Conservation (phyloP, 2,329 filamentous ascomycete genomes). For the Aspergillus fructus region DNA sequence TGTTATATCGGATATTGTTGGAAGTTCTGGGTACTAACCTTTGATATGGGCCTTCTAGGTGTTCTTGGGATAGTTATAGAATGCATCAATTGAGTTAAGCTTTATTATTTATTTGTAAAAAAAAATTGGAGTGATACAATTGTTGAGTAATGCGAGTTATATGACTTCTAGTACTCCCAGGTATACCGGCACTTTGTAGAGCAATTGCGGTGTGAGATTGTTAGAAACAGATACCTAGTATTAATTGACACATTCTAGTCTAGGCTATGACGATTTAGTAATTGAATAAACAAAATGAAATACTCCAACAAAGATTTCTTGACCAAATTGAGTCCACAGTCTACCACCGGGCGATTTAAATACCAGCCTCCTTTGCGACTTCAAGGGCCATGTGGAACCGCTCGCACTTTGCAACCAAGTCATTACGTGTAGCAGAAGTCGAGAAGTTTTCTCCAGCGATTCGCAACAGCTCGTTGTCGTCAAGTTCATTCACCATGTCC, state of each 20-base stretch:
- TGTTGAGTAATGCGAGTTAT: no score
- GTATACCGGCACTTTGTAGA: no score
- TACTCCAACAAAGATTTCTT: no score
- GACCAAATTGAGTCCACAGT: background rate
- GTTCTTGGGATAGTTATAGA: background rate
- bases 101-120: no score
- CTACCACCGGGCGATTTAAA: background rate
- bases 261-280: background rate
- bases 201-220: no score
- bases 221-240: no score
- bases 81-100: no score
- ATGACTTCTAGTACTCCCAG: no score
- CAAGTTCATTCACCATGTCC: conserved; percentile 51
- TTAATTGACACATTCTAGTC: background rate
- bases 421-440: conserved; percentile 43
- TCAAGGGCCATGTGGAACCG: conserved; percentile 36
- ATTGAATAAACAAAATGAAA: background rate
- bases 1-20: background rate
- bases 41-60: background rate
- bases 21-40: background rate
- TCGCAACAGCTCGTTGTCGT: conserved; percentile 49
- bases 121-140: no score
- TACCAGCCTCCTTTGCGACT: conserved; percentile 17
- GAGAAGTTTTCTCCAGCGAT: conserved; percentile 58
- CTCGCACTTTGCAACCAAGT: conserved; percentile 34